Evolutionary conservation across 2,329 filamentous ascomycete genomes (phyloP), one percentile per base, ranked within the genome.

Genomic region (Pestalotiopsis sp.): DNA sequence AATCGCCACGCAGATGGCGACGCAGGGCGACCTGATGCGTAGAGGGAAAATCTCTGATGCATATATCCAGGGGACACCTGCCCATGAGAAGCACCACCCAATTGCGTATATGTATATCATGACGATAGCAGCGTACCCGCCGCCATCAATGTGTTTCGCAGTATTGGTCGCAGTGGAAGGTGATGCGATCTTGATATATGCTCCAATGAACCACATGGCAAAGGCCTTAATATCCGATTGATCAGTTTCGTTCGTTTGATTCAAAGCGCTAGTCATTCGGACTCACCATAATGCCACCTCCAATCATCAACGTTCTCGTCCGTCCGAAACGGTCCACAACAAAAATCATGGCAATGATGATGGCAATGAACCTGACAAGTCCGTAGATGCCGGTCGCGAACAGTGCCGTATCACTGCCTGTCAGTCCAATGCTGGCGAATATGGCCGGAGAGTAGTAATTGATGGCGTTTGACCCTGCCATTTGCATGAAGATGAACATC

Each of bases 301-400:
- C 75, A 65, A 72, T 67, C 20, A 76, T 66, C 11, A 76, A 66
- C 3, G 69, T 61, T 11, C 68, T 68, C 5, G 71, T 67, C 31
- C 75, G 72, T 6, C 75, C 75, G 7, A 74, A 64, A 11, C 67
- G 69, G 45, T 77, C 75, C 4, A 74, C 72, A 13, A 74, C 57
- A 66, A 75, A 74, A 49, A 68, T 38, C 36, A 70, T 68, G n/a
- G 61, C 94, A 70, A 94, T 69, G 38, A 94, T 78, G 0, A 92
- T 93, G 56, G 91, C 79, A 0, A 85, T 79, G 0, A 91, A 93
- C 84, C 94, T 94, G 76, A 94, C 90, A 1, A 94, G 89, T 63
- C 92, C 92, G 73, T 93, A 94, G 71, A 94, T 89, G 27, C 92
- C 92, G 0, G 92, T 94, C 0, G 91, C 92, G 38, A 86, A 77